phyloP scores from a whole-genome alignment of 2,329 filamentous ascomycete genomes.

The Mollisiaceae sp. region DNA sequence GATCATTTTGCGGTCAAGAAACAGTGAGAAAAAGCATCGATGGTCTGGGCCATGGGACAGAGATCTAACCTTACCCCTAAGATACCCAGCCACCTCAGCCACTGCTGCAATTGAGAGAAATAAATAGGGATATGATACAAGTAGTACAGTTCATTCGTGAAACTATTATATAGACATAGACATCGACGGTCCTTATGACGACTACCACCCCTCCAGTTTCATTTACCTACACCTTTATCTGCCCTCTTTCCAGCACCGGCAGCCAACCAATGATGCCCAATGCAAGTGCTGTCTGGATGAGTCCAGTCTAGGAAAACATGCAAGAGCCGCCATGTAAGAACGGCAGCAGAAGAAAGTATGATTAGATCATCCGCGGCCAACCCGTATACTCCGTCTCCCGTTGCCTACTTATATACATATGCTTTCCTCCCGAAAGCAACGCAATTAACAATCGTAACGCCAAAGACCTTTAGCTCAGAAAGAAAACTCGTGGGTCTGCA shows the following conservation, averaged over 20 bases:
- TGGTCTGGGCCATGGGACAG: not conserved
- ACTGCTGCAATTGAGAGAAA: not conserved
- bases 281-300: not conserved
- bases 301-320: not conserved
- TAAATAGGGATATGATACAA: not conserved
- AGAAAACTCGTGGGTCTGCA: slow-evolving; percentile 8
- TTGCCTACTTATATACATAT: slow-evolving; percentile 2
- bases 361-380: not conserved
- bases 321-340: not conserved
- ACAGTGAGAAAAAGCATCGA: not conserved
- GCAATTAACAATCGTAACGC: slow-evolving; percentile 4
- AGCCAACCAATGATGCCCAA: not conserved
- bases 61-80: not conserved
- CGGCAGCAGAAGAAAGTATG: not conserved
- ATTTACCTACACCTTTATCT: not conserved
- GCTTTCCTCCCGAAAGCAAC: not conserved
- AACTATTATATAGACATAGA: slow-evolving; percentile 9
- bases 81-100: not conserved
- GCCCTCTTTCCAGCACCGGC: not conserved
- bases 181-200: not conserved
- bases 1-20: not conserved
- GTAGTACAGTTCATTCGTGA: not conserved
- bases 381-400: slow-evolving; percentile 1
- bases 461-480: slow-evolving; percentile 5
- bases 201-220: not conserved